These are phyloP conservation scores for Apophysomyces elegans DNA, from an alignment of 371 early-diverging fungal species.

Conservation along the genomic window DNA sequence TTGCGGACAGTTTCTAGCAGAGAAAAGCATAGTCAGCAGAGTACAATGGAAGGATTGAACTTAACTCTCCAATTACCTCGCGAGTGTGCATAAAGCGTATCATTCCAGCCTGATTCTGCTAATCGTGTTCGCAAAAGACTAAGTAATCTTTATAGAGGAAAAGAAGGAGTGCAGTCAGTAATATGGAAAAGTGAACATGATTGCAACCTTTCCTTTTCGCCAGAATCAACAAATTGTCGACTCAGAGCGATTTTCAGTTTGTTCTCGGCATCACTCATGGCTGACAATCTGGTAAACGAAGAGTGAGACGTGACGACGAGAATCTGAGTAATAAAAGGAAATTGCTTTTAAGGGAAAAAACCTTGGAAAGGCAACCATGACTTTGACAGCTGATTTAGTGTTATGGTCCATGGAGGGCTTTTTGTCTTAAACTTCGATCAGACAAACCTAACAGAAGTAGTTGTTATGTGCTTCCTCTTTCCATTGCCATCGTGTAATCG, in stretches of 20 bases:
- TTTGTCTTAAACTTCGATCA: too few species aligned
- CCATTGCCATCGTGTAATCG: too few species aligned
- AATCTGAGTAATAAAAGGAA: too few species aligned
- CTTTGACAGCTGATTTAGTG: too few species aligned
- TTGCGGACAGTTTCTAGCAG: slow-evolving; percentile 19
- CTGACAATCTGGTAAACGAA: not conserved
- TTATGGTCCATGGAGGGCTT: too few species aligned
- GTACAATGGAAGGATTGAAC: not conserved
- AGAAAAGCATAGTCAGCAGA: not conserved
- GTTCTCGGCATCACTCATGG: slow-evolving; percentile 6
- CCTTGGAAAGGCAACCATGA: too few species aligned
- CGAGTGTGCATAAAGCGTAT: slow-evolving; percentile 21
- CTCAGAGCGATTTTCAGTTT: slow-evolving; percentile 17
- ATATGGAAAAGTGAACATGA: not conserved
- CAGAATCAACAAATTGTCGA: slow-evolving; percentile 25
- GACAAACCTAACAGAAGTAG: too few species aligned
- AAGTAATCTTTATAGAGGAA: slow-evolving; percentile 15
- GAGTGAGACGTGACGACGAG: not conserved
- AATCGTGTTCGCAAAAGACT: slow-evolving; percentile 19
- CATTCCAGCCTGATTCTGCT: slow-evolving; percentile 27
- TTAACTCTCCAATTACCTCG: slow-evolving; percentile 13
- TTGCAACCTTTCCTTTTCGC: slow-evolving; percentile 24
- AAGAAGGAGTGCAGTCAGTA: not conserved
- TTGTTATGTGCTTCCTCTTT: too few species aligned
- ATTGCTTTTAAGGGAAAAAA: too few species aligned